Evolutionary conservation across 2,329 filamentous ascomycete species (phyloP).

Genomic region (Penicillium crustosum): DNA sequence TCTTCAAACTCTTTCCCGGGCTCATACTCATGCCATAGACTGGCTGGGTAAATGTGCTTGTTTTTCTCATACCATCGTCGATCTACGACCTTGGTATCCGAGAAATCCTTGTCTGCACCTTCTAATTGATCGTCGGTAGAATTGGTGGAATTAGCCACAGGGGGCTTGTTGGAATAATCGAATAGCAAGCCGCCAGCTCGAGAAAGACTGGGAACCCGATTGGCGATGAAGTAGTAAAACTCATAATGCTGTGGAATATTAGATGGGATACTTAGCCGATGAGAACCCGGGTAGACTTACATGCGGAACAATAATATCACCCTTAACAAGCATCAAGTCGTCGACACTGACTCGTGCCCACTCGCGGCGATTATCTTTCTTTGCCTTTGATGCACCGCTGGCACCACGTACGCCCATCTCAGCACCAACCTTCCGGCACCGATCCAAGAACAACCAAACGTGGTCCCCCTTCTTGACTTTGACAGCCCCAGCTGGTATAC

Average conservation of each 20-base stretch:
- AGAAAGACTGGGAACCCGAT: slow-evolving; percentile 61
- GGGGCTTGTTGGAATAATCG: slow-evolving; percentile 61
- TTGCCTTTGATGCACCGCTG: slow-evolving; percentile 44
- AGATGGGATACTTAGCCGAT: background rate
- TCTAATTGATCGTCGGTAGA: slow-evolving; percentile 59
- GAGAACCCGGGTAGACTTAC: slow-evolving; percentile 55
- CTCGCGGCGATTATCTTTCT: slow-evolving; percentile 67
- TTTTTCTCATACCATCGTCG: slow-evolving; percentile 95
- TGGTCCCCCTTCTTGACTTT: slow-evolving; percentile 90
- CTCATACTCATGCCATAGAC: slow-evolving; percentile 93
- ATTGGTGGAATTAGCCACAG: slow-evolving; percentile 32
- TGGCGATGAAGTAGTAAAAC: slow-evolving; percentile 95
- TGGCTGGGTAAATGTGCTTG: slow-evolving; percentile 97
- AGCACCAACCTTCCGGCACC: slow-evolving; percentile 85
- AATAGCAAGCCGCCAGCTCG: slow-evolving; percentile 78
- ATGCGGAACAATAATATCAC: slow-evolving; percentile 89
- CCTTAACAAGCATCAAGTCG: slow-evolving; percentile 88
- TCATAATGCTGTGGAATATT: slow-evolving; percentile 74
- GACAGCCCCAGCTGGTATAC: slow-evolving; percentile 79
- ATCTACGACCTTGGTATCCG: slow-evolving; percentile 89
- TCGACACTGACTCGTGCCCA: slow-evolving; percentile 95
- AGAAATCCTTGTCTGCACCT: slow-evolving; percentile 74
- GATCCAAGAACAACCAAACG: slow-evolving; percentile 89
- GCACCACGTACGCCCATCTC: slow-evolving; percentile 71
- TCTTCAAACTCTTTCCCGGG: slow-evolving; percentile 72